Conservation (phyloP, 192 early-diverging fungal genomes). For the Coemansia sp. region DNA sequence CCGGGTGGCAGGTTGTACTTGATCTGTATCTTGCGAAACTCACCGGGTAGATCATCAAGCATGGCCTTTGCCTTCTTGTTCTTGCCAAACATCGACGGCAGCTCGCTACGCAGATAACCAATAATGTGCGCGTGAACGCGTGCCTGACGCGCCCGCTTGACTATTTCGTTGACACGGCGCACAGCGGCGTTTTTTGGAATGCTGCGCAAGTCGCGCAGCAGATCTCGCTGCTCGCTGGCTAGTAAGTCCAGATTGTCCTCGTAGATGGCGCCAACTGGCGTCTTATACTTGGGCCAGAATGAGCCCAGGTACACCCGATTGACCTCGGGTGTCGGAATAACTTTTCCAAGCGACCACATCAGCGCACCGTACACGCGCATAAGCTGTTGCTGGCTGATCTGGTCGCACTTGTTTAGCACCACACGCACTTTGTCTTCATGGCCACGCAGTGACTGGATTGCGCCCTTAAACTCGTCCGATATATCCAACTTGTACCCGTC, state of each 20-base stretch:
- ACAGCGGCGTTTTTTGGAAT: slow-evolving; percentile 79
- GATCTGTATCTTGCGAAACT: slow-evolving; percentile 74
- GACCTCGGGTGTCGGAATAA: slow-evolving; percentile 85
- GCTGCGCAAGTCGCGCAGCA: slow-evolving; percentile 69
- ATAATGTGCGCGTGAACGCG: slow-evolving; percentile 84
- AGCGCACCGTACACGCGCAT: slow-evolving; percentile 90
- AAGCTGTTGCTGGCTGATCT: slow-evolving; percentile 81
- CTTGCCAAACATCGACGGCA: slow-evolving; percentile 83
- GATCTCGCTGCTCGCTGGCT: slow-evolving; percentile 71
- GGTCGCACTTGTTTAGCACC: slow-evolving; percentile 86
- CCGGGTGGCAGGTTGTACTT: slow-evolving; percentile 69
- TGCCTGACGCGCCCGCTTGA: slow-evolving; percentile 77
- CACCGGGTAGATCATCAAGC: slow-evolving; percentile 67
- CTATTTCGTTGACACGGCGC: slow-evolving; percentile 88
- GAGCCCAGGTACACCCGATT: slow-evolving; percentile 80
- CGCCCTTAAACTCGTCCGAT: slow-evolving; percentile 82
- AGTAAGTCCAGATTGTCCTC: slow-evolving; percentile 71
- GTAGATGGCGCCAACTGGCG: slow-evolving; percentile 64
- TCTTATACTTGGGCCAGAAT: slow-evolving; percentile 69
- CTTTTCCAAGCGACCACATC: slow-evolving; percentile 91
- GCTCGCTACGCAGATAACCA: slow-evolving; percentile 75
- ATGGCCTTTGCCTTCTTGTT: slow-evolving; percentile 71
- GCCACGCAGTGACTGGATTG: slow-evolving; percentile 72
- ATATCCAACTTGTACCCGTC: slow-evolving; percentile 90
- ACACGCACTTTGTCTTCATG: slow-evolving; percentile 86